These are phyloP conservation scores for Melocanna baccifera DNA, from an alignment of 176 grass and related monocot species.

Conservation along the genomic window DNA sequence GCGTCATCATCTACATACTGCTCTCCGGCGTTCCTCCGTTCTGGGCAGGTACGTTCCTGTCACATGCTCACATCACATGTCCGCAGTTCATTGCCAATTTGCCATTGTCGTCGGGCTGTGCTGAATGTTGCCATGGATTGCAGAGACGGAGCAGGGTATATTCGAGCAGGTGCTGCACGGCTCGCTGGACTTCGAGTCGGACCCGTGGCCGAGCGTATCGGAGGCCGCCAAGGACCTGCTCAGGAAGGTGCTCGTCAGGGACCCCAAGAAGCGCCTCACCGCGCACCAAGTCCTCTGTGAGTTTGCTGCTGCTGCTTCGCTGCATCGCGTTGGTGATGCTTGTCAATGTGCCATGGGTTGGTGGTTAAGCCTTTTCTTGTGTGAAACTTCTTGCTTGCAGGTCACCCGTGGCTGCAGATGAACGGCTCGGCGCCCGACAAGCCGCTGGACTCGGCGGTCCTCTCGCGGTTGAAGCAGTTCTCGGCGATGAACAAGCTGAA, in stretches of 20 bases:
- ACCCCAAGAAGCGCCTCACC: slow-evolving; percentile 42
- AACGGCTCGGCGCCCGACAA: slow-evolving; percentile 35
- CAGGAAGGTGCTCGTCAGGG: slow-evolving; percentile 48
- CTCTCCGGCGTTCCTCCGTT: slow-evolving; percentile 57
- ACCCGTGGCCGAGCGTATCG: slow-evolving; percentile 47
- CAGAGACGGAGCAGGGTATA: slow-evolving; percentile 59
- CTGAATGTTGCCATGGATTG: neutral
- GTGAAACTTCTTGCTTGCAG: neutral
- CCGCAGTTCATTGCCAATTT: neutral
- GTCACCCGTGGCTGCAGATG: slow-evolving; percentile 48
- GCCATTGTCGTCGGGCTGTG: neutral
- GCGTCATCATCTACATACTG: slow-evolving; percentile 52
- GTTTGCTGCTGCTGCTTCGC: neutral
- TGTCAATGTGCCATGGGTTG: neutral
- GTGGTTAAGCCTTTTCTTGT: no score
- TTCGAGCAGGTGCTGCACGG: slow-evolving; percentile 60
- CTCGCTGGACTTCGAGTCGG: slow-evolving; percentile 50
- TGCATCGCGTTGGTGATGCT: neutral
- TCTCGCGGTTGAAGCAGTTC: slow-evolving; percentile 54
- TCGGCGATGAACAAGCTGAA: slow-evolving; percentile 61
- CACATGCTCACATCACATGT: neutral
- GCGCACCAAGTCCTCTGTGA: slow-evolving; percentile 52
- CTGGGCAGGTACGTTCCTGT: slow-evolving; percentile 30
- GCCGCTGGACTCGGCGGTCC: slow-evolving; percentile 54
- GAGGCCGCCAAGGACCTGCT: slow-evolving; percentile 49